Base-by-base conservation (phyloP, 2,329 filamentous ascomycete species). In the Lachnellula occidentalis region DNA sequence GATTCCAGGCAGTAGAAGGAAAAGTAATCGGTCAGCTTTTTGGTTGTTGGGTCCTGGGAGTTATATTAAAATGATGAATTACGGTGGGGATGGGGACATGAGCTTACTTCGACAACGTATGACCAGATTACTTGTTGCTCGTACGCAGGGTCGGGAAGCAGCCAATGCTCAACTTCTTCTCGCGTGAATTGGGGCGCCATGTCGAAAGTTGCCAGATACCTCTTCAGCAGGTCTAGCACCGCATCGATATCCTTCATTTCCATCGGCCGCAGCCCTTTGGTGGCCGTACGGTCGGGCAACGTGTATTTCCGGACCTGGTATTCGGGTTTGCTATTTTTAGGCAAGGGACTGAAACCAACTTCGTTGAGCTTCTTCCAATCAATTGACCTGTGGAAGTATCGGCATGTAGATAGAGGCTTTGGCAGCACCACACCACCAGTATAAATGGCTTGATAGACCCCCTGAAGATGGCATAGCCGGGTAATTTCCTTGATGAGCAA, bases 401-500 rank as follows among this genome's bases (percentile, higher is more conserved):
- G 84, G 68, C 91, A 95, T 11, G 91, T 96, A 72, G 88, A 92
- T 59, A 99, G 83, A 4, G 94, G 94, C 37, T 87, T 95, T 27
- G 94, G 94, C 2, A 99, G 80, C 39, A 99, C 85, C 19, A 92
- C 86, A 39, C 94, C 94, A 27, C 87, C 94, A 1, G 94, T 99
- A 76, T 96, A 97, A 55, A 99, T 89, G 48, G 92, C 94, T 73
- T 99, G 94, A 80, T 88, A 97, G 61, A 95, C 87, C 54, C 86
- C 88, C 60, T 88, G 79, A 47, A 91, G 74, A 72, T 97, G 95
- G 77, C 90, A 95, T 60, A 91, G 82, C 47, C 94, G 87, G 5
- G 94, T 99, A 65, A 99, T 90, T 71, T 99, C 94, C 73, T 96
- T 96, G 77, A 99, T 99, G 51, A 99, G 82, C 2, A 97, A 88